Percentiles rank a stretch among this genome's conserved stretches.
phyloP scores from a whole-genome alignment of 441 rosid genomes.

The Croton setiger region DNA sequence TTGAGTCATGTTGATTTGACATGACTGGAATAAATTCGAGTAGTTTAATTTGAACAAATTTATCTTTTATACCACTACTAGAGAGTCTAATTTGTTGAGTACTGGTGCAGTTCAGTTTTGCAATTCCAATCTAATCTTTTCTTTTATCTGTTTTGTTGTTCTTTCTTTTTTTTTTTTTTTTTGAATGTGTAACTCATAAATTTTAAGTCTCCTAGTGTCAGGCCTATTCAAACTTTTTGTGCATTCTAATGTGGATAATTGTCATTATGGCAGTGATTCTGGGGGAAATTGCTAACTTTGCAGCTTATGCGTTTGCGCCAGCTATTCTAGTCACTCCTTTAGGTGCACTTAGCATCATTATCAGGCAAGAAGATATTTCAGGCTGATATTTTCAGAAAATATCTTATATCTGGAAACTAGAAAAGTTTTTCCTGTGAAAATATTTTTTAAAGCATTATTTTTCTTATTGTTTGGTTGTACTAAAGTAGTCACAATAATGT shows the following conservation, averaged over 20 bases:
- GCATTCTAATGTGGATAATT: conserved; percentile 15
- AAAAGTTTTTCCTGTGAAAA: too few species aligned
- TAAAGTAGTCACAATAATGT: too few species aligned
- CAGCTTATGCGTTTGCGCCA: conserved; percentile 51
- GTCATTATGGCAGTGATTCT: conserved; percentile 40
- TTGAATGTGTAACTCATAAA: neutral
- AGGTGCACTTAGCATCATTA: conserved; percentile 52
- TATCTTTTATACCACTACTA: too few species aligned
- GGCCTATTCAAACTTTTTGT: conserved; percentile 4
- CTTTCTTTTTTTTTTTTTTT: neutral
- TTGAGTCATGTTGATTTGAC: too few species aligned
- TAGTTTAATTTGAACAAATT: too few species aligned
- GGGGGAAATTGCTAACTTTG: conserved; percentile 51
- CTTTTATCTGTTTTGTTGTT: neutral
- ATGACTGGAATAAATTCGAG: too few species aligned
- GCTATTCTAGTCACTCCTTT: conserved; percentile 52
- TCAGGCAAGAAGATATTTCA: conserved; percentile 30
- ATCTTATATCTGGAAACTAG: too few species aligned
- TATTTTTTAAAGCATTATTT: too few species aligned
- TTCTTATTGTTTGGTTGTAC: too few species aligned
- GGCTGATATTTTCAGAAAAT: neutral
- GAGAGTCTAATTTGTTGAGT: too few species aligned
- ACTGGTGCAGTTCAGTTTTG: neutral
- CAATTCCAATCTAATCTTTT: neutral
- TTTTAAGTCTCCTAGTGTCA: neutral